Evolutionary conservation across 225 moss, liverwort and hornwort species (phyloP).

Genomic region (Pseudoscleropodium purum): DNA sequence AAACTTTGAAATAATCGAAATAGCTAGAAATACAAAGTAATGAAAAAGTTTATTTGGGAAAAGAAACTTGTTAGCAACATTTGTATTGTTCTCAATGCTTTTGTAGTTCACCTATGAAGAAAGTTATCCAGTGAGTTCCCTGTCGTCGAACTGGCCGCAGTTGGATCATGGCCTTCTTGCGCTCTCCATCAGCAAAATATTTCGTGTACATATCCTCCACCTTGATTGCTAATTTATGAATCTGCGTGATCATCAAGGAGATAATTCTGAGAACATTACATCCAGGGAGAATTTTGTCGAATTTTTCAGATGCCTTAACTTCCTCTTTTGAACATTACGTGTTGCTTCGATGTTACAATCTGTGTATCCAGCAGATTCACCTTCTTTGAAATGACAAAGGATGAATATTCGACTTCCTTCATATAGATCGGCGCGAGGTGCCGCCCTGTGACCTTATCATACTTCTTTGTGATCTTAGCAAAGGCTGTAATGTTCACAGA

Average conservation of each 20-base stretch:
- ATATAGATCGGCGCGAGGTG: constrained; percentile 8
- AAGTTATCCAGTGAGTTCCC: constrained; percentile 54
- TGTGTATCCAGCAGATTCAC: not conserved
- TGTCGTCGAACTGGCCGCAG: not conserved
- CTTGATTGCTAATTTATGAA: constrained; percentile 41
- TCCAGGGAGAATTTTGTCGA: not conserved
- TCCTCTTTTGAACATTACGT: not conserved
- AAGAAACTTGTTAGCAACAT: not conserved
- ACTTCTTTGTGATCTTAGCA: constrained; percentile 52
- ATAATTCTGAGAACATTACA: not conserved
- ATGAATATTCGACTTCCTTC: constrained; percentile 28
- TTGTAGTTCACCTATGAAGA: constrained; percentile 29
- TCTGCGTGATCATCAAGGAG: not conserved
- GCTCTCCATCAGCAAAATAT: constrained; percentile 37
- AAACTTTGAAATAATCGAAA: not conserved
- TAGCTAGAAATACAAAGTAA: not conserved
- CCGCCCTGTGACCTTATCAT: not conserved
- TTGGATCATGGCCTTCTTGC: constrained; percentile 46
- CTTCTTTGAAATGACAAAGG: constrained; percentile 10
- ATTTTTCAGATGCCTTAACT: not conserved
- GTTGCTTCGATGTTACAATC: not conserved
- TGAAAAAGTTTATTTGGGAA: not conserved
- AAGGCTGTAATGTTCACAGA: constrained; percentile 55
- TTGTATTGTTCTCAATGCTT: not conserved
- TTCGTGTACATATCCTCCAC: constrained; percentile 55